Base-by-base conservation (phyloP, 1,284 basidiomycete genomes). In the Malassezia pachydermatis region DNA sequence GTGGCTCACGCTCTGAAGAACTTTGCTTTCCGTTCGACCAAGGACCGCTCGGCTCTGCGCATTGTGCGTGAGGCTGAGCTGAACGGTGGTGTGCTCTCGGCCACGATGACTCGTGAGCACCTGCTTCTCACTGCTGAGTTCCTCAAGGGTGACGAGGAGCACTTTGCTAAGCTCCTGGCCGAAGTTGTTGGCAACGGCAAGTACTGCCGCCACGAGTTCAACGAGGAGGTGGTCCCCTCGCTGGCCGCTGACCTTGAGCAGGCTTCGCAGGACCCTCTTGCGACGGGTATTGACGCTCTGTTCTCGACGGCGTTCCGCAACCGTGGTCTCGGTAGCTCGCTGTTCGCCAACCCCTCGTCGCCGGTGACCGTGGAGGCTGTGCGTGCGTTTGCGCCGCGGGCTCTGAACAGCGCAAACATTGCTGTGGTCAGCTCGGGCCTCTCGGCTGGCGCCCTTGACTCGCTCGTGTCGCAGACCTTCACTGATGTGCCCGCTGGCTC, bases 51-150 rank as follows among this genome's bases (percentile, higher is more conserved):
- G 41, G 84, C 88, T 43, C 78, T 99, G 72, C 86, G 84, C 59
- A 87, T 86, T 39, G 81, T 90, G 58, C 83, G 92, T 60, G 88
- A 95, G 75, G 81, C 86, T 54, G 92, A 98, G 76, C 79, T 95
- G 46, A 86, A 87, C 73, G 94, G 92, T 55, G 92, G 90, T 72
- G 80, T 92, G 47, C 79, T 98, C 59, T 89, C 88, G 38, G 78
- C 88, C 51, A 83, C 80, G 58, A 77, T 96, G 62, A 80, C 83
- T 33, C 79, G 90, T 65, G 92, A 98, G 77, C 84, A 95, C 75
- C 79, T 98, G 39, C 81, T 87, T 58, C 76, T 90, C 64, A 92
- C 86, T 39, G 88, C 92, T 56, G 89, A 96, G 73, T 98, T 96
- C 76, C 76, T 96, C 63, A 82, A 84, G 56, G 90, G 88, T 44